Conservation (phyloP, 441 rosid genomes). For the Syzygium syzygioides region DNA sequence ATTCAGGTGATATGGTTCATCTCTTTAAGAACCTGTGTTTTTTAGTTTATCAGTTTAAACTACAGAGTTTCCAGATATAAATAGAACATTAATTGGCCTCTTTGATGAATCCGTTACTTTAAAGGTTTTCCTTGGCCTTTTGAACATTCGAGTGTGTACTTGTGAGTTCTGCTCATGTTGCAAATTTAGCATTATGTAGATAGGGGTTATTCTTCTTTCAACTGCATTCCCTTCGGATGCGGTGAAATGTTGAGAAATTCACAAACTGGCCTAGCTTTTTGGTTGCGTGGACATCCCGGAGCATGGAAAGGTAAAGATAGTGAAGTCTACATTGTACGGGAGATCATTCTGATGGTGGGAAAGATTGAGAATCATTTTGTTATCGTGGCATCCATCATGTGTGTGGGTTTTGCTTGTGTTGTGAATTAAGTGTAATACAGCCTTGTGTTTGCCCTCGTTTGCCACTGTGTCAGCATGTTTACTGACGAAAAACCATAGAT, state of each 20-base stretch:
- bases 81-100: neutral
- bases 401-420: neutral
- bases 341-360: neutral
- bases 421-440: neutral
- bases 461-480: neutral
- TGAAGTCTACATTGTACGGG: neutral
- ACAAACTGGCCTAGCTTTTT: neutral
- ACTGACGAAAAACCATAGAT: neutral
- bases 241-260: neutral
- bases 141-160: neutral
- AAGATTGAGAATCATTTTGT: neutral
- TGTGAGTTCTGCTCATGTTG: neutral
- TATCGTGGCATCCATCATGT: neutral
- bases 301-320: neutral
- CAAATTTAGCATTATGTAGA: neutral
- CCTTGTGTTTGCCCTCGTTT: neutral
- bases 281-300: neutral
- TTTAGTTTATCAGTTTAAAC: neutral
- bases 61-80: neutral
- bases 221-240: neutral
- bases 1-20: neutral
- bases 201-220: neutral
- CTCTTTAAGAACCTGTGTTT: neutral
- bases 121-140: neutral
- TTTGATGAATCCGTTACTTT: neutral